These are phyloP conservation scores for Mortierella sp. DNA, from an alignment of 371 early-diverging fungal genomes.

Conservation along the genomic window DNA sequence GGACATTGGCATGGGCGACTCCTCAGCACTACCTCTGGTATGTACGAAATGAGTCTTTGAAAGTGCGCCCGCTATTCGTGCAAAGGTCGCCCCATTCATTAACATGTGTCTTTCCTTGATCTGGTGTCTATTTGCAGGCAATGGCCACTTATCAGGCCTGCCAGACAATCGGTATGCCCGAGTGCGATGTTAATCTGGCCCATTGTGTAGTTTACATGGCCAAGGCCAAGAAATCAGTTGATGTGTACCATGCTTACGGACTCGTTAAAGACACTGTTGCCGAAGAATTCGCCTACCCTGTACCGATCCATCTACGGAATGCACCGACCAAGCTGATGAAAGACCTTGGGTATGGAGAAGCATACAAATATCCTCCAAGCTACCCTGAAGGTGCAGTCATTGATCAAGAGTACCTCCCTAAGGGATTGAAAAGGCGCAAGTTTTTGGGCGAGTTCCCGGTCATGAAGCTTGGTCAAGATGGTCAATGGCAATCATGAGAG, in stretches of 20 bases:
- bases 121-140: constrained; percentile 57
- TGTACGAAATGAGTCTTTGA: neutral
- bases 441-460: constrained; percentile 61
- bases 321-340: constrained; percentile 84
- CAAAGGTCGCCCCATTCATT: too few relatives aligned
- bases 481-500: constrained; percentile 14
- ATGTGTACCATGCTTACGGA: constrained; percentile 77
- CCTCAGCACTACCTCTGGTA: constrained; percentile 75
- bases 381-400: constrained; percentile 63
- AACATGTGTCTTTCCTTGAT: neutral
- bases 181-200: constrained; percentile 86
- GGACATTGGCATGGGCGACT: constrained; percentile 90
- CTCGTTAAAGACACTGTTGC: constrained; percentile 69
- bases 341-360: constrained; percentile 79
- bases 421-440: constrained; percentile 60
- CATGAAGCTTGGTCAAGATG: constrained; percentile 25
- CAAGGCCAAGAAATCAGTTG: constrained; percentile 83
- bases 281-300: constrained; percentile 74
- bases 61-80: too few relatives aligned
- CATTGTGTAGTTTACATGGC: constrained; percentile 84
- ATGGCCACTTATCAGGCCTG: constrained; percentile 83
- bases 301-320: constrained; percentile 88
- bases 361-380: constrained; percentile 88
- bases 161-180: constrained; percentile 91
- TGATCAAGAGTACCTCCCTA: constrained; percentile 82